phyloP scores from a whole-genome alignment of 2,329 filamentous ascomycete genomes.

The Fusarium liriodendri region DNA sequence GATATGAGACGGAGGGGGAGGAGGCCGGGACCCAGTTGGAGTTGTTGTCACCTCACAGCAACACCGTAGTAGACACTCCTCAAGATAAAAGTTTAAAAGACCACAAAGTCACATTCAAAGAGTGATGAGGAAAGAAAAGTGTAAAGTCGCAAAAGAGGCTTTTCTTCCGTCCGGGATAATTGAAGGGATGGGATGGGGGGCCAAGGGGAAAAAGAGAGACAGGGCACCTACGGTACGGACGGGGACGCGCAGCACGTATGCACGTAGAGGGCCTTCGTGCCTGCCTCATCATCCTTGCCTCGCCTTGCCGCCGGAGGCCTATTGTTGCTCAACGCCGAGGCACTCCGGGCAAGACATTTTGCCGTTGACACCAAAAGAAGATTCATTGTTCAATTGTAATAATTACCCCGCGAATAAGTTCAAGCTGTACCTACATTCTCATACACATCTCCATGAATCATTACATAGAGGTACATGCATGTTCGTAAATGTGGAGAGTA shows the following conservation, averaged over 20 bases:
- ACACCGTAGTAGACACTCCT: not conserved
- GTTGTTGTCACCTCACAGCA: not conserved
- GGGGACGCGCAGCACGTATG: constrained; percentile 2
- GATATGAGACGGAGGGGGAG: not conserved
- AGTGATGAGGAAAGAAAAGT: not conserved
- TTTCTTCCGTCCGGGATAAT: not conserved
- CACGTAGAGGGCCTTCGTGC: not conserved
- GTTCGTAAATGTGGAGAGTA: not conserved
- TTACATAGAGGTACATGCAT: not conserved
- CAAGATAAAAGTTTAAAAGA: not conserved
- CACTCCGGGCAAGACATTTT: not conserved
- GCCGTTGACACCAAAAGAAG: not conserved
- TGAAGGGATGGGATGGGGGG: not conserved
- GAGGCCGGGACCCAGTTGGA: not conserved
- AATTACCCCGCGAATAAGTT: not conserved
- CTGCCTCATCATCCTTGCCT: not conserved
- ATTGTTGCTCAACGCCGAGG: not conserved
- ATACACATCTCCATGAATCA: not conserved
- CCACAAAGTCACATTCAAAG: not conserved
- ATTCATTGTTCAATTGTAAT: not conserved
- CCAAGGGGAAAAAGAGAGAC: constrained; percentile 13
- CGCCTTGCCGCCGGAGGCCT: not conserved
- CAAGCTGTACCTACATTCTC: not conserved
- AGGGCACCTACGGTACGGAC: not conserved
- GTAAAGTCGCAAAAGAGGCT: not conserved